Evolutionary conservation across 2,329 filamentous ascomycete genomes (phyloP).

Genomic region (Gnomoniopsis smithogilvyi): DNA sequence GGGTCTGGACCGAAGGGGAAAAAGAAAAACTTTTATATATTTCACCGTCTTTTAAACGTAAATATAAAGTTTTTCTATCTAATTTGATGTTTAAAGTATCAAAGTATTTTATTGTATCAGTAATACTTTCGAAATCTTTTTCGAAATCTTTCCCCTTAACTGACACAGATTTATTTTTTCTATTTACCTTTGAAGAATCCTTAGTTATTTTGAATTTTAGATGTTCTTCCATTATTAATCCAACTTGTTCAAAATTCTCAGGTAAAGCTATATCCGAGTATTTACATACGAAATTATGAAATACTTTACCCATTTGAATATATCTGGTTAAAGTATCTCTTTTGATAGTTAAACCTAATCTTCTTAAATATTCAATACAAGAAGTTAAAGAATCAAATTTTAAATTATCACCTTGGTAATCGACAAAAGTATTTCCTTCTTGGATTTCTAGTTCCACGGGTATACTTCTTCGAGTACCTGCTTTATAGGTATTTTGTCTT

Average conservation of each 20-base stretch:
- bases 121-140: constrained; percentile 5
- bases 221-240: constrained; percentile 14
- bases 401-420: constrained; percentile 11
- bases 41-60: constrained; percentile 12
- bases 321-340: constrained; percentile 17
- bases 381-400: constrained; percentile 17
- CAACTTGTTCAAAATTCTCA: constrained; percentile 14
- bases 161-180: constrained; percentile 9
- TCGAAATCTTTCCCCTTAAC: constrained; percentile 11
- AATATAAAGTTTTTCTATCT: constrained; percentile 15
- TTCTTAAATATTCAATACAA: constrained; percentile 17
- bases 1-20: too few species aligned
- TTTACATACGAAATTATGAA: constrained; percentile 17
- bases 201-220: constrained; percentile 11
- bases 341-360: constrained; percentile 17
- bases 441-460: constrained; percentile 14
- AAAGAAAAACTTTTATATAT: constrained; percentile 15
- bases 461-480: constrained; percentile 16
- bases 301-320: constrained; percentile 14
- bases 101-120: constrained; percentile 10
- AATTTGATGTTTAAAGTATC: constrained; percentile 14
- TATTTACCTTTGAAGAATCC: constrained; percentile 7
- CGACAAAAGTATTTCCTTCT: constrained; percentile 14
- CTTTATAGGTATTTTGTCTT: constrained; percentile 12
- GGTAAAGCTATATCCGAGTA: constrained; percentile 13